phyloP scores from a whole-genome alignment of 1,139 yeast species.

The Hemisphaericaspora subhashii region DNA sequence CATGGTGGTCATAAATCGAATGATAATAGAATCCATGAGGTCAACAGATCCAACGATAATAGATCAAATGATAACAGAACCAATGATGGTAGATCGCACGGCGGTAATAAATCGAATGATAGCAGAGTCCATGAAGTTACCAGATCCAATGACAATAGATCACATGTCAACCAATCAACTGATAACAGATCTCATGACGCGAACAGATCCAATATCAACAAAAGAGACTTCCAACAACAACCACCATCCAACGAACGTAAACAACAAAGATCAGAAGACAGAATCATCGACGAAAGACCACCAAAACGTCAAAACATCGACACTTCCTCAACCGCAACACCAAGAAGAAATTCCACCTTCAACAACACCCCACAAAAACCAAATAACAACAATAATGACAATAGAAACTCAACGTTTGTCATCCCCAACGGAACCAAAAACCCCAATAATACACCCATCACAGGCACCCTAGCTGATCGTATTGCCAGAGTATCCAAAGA shows the following conservation, averaged over 20 bases:
- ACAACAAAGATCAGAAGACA: neutral
- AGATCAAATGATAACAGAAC: neutral
- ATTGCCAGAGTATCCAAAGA: too few species aligned
- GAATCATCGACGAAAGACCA: neutral
- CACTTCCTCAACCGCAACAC: too few species aligned
- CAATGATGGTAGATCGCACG: too few species aligned
- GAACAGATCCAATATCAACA: neutral
- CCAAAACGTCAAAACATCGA: neutral
- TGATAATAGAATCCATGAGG: neutral
- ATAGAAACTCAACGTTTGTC: neutral
- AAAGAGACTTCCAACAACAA: neutral
- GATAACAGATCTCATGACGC: neutral
- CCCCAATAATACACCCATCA: too few species aligned
- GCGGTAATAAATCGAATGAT: neutral
- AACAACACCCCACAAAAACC: neutral
- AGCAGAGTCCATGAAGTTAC: neutral
- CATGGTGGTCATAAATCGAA: neutral
- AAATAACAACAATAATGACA: neutral
- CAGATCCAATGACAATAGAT: neutral
- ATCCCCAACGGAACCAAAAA: too few species aligned
- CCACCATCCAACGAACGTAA: neutral
- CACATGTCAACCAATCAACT: neutral
- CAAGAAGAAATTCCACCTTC: neutral
- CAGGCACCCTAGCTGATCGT: too few species aligned
- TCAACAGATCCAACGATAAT: neutral